Percentiles rank a stretch among this genome's conserved stretches.
These are phyloP conservation scores for Tuber magnatum DNA, from an alignment of 495 filamentous ascomycete genomes.

Conservation along the genomic window DNA sequence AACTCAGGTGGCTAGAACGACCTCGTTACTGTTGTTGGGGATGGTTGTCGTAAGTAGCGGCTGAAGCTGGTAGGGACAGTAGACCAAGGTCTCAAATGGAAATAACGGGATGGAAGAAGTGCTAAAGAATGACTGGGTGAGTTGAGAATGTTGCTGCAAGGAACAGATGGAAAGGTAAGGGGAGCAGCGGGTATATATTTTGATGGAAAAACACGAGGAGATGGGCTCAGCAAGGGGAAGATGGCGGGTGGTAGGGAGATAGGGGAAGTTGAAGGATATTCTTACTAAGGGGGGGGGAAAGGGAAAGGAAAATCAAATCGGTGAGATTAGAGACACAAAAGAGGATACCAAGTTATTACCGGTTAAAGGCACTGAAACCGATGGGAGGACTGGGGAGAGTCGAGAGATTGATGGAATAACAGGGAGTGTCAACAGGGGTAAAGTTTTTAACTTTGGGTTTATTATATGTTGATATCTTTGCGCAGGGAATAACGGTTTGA, in stretches of 20 bases:
- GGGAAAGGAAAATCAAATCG: neutral
- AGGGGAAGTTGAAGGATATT: neutral
- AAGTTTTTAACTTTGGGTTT: neutral
- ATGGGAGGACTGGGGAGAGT: neutral
- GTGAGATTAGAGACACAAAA: neutral
- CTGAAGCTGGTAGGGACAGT: neutral
- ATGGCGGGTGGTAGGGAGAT: neutral
- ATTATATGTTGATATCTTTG: neutral
- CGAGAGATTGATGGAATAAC: neutral
- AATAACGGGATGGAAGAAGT: neutral
- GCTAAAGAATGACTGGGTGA: neutral
- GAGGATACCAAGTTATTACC: neutral
- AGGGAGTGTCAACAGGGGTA: neutral
- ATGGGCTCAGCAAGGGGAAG: neutral
- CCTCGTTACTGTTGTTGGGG: neutral
- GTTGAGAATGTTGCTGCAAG: neutral
- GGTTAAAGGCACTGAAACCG: neutral
- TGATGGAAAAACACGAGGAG: neutral
- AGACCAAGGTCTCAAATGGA: neutral
- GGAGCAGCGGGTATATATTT: neutral
- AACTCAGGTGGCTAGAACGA: constrained; percentile 7
- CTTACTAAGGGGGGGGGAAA: neutral
- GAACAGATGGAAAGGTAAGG: neutral
- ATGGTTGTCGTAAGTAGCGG: neutral
- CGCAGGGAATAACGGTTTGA: neutral